Base-by-base conservation (phyloP, 2,329 filamentous ascomycete genomes). In the Hypoxylon sp. region DNA sequence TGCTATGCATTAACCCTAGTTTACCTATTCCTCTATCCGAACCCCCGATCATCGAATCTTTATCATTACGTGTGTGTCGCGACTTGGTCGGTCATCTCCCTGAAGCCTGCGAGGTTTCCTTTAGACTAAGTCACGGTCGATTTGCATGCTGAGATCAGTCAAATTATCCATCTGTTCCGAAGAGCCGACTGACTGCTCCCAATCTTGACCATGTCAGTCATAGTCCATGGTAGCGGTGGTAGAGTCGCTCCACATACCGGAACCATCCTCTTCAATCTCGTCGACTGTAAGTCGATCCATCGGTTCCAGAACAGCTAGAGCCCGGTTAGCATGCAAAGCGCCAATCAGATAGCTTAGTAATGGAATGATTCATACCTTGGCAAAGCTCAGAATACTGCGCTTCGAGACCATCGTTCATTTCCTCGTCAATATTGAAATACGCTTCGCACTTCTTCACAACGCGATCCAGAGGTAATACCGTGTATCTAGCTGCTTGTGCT, bases 241-340 rank as follows among this genome's bases (percentile, higher is more conserved):
- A 71, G 77, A 80, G 72, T 80, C 79, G 72, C 78, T 81, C 69
- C 76, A 85, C 86, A 80, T 86, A 88, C 87, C 87, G 71, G 87
- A 88, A 72, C 80, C 86, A 59, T 89, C 87, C 57, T 89, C 87
- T 67, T 89, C 87, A 61, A 87, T 75, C 65, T 88, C 85, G 53
- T 89, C 87, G 14, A 88, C 83, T 47, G 86, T 81, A n/a, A 91
- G 78, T 52, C 80, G 81, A 39, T 81, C 82, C 73, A 92, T 82
- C n/a, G 80, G 75, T 13, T 83, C 82, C 11, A 85, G 66, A 3
- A 87, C 80, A 42, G 57, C 83, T 84, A 55, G 26, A 29, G 22
- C 22, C 58, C 13, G 13, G 60, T 76, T 73, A 77, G 73, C 39
- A 56, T 37, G 24, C 3, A 26, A 11, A 24, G 14, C n/a, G 5